These are phyloP conservation scores for Zychaea mexicana DNA, from an alignment of 371 early-diverging fungal genomes.

Conservation along the genomic window DNA sequence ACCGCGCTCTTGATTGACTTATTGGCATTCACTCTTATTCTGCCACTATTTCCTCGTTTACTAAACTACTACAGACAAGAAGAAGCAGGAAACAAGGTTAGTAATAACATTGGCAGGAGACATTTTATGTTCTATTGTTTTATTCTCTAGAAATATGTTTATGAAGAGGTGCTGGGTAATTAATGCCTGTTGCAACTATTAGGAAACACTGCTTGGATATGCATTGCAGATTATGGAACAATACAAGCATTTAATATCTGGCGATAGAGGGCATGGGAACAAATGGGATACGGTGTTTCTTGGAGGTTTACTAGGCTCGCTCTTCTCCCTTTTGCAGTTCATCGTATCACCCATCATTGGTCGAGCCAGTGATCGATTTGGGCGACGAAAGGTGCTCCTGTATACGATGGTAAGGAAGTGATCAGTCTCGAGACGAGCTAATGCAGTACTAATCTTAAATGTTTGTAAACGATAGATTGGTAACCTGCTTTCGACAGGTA, in stretches of 20 bases:
- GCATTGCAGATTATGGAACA: constrained; percentile 32
- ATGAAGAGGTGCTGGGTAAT: background rate
- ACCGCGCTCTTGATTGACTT: constrained; percentile 87
- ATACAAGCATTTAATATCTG: constrained; percentile 37
- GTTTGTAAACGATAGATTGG: constrained; percentile 61
- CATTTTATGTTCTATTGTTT: background rate
- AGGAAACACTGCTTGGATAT: constrained; percentile 40
- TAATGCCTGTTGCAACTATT: background rate
- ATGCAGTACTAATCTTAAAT: too few relatives aligned
- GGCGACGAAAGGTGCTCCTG: constrained; percentile 84
- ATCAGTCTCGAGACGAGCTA: too few relatives aligned
- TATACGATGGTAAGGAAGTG: constrained; percentile 89
- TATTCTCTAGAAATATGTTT: background rate
- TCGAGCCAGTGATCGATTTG: constrained; percentile 77
- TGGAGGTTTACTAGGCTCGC: constrained; percentile 92
- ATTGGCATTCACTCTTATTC: constrained; percentile 95
- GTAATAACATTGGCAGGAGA: background rate
- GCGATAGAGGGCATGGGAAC: constrained; percentile 13
- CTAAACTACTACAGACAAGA: constrained; percentile 61
- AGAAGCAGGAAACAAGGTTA: constrained; percentile 52
- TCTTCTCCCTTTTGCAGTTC: constrained; percentile 95
- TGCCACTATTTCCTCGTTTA: constrained; percentile 89
- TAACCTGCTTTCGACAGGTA: constrained; percentile 79
- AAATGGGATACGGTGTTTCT: constrained; percentile 89
- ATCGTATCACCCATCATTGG: constrained; percentile 88